Base-by-base conservation (phyloP, 1,139 yeast species). In the Nakaseomyces nivariensis region DNA sequence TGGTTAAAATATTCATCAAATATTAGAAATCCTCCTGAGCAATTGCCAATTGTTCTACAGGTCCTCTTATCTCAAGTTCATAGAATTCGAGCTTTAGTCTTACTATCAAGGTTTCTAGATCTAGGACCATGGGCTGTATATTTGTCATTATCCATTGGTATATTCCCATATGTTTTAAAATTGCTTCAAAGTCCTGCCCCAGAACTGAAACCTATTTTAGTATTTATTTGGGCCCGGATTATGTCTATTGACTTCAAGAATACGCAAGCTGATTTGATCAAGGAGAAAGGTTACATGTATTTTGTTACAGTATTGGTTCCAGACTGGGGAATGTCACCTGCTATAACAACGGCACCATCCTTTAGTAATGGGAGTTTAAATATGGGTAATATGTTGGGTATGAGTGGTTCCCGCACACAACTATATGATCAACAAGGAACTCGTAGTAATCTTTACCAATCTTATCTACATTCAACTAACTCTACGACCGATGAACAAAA, bases 91-190 rank as follows among this genome's bases (percentile, higher is more conserved):
- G 98, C 99, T 0, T 72, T 92, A 48, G 86, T 88, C 37, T 67
- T 94, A 51, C 72, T 94, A 9, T 85, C 96, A 3, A 80, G 87
- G 56, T 92, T 90, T 63, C 73, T 92, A 42, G 98, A 92, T 66
- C 71, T 92, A 43, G 99, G 99, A 0, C 97, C 98, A 0, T 88
- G 96, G 94, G 97, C 98, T 0, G 98, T 92, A 0, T 88, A 89
- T 59, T 72, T 90, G 42, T 95, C 97, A 0, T 72, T 92, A 37
- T 86, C 96, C 4, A 90, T 92, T 59, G 97, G 98, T 29, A 92
- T 92, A 37, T 92, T 92, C 68, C 97, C 98, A 0, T 94, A 94
- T 63, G 96, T 94, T 29, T 72, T 92, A 52, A 88, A 90, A 60
- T 73, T 94, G 36, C 70, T 92, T 37, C 98, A 92, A 64, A 85